Base-by-base conservation (phyloP, 192 early-diverging fungal species). In the Entomortierella beljakovae region DNA sequence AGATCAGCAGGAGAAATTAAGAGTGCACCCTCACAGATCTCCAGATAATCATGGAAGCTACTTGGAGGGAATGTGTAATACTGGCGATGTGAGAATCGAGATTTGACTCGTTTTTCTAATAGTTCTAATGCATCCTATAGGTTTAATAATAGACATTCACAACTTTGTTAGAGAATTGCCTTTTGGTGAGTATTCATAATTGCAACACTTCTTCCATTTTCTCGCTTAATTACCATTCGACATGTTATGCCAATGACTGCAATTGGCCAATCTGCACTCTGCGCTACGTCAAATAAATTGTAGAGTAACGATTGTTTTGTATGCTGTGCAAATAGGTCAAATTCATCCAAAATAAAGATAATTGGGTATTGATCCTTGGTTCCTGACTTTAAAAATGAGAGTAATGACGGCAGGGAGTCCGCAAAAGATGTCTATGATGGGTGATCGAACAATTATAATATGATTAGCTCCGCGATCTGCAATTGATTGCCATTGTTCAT, bases 101-200 rank as follows among this genome's bases (percentile, higher is more conserved):
- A 97, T 65, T 97, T 96, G 37, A 98, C 96, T 13, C 96, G 92
- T 67, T 98, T 98, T 80, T 98, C 96, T 33, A 99, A 70, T 33
- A 96, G 70, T 46, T 93, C 91, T 37, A 97, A 82, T 16, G 91
- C 89, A 70, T 97, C 95, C 92, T 92, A 80, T 33, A n/a, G n/a
- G n/a, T n/a, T n/a, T n/a, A n/a, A n/a, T n/a, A n/a, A n/a, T n/a
- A n/a, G n/a, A n/a, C n/a, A n/a, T n/a, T n/a, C n/a, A n/a, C n/a
- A n/a, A n/a, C n/a, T n/a, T n/a, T n/a, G n/a, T n/a, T n/a, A n/a
- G n/a, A n/a, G n/a, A n/a, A n/a, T n/a, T n/a, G n/a, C n/a, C n/a
- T n/a, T n/a, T n/a, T n/a, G n/a, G n/a, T n/a, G n/a, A n/a, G n/a
- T n/a, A n/a, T n/a, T n/a, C n/a, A n/a, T n/a, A n/a, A n/a, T n/a